Evolutionary conservation across 805 yeast genomes (phyloP), one percentile per base, ranked within the genome.

Genomic region (Yarrowia sp.): DNA sequence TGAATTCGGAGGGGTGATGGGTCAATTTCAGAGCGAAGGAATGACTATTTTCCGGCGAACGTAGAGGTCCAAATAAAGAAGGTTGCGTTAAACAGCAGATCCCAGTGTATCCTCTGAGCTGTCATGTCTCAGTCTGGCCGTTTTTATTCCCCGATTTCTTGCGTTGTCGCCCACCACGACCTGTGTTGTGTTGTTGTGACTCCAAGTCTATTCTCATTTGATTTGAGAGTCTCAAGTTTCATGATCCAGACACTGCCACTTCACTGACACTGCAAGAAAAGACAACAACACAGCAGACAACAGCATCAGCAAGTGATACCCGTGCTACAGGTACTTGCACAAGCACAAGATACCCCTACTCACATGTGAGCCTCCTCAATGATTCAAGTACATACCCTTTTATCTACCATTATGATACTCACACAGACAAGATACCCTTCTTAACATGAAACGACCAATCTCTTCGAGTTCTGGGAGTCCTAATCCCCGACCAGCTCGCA

Each of bases 401-500:
- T 26, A 3, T 26, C 32, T 5, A 26, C 32, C 32, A 3, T 16
- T 2, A 15, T 32, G 22, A 52, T 52, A 52, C 56, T 32, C 41
- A 35, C 56, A 46, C 35, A 46, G 50, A 46, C 26, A 9, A 38
- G 40, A 38, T 38, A 38, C 40, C 40, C 5, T 9, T 10, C 40
- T 5, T 7, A 16, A 9, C 5, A 50, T 52, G 56, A 52, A 52
- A 11, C 41, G 56, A 16, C 56, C 56, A 1, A 52, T 16, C 11
- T 52, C 56, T 11, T 52, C 56, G 3, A 16, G 19, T 5, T 52
- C 56, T 5, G 32, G 11, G 56, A 52, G 42, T 15, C 42, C 56
- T 4, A 52, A 52, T 9, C 42, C 56, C 2, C 15, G 56, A 7
- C 42, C 56, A 9, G 42, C 56, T 11, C 26, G 42, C 32, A 5